These are phyloP conservation scores for Fusarium brevicatenulatum DNA, from an alignment of 2,329 filamentous ascomycete species.

Conservation along the genomic window DNA sequence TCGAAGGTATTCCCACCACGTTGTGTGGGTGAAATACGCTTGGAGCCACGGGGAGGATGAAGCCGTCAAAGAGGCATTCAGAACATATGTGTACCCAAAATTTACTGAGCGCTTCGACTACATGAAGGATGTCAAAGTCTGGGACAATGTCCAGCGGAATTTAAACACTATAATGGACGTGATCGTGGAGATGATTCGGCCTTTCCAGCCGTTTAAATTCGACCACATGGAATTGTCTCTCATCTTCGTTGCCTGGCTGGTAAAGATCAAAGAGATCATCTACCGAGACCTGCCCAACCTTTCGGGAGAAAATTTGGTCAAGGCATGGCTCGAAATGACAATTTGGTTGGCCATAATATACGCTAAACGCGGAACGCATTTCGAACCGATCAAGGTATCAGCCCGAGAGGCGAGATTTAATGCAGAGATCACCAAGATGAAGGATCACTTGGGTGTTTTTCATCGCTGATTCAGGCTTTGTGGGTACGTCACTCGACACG, in stretches of 20 bases:
- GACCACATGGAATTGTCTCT: fast-evolving
- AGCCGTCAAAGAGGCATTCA: not conserved
- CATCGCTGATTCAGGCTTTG: not conserved
- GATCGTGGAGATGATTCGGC: not conserved
- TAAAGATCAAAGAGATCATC: not conserved
- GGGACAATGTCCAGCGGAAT: fast-evolving
- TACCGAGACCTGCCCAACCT: not conserved
- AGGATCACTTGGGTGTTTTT: not conserved
- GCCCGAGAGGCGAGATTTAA: not conserved
- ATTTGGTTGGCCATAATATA: not conserved
- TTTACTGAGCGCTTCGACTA: fast-evolving
- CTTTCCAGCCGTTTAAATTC: fast-evolving
- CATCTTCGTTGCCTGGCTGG: not conserved
- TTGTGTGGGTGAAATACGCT: not conserved
- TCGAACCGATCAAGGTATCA: not conserved
- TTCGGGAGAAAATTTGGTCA: not conserved
- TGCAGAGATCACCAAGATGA: not conserved
- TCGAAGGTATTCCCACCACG: fast-evolving
- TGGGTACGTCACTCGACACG: not conserved
- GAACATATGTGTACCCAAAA: not conserved
- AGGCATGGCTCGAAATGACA: not conserved
- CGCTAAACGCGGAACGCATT: not conserved
- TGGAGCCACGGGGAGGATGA: not conserved
- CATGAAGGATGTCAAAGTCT: fast-evolving
- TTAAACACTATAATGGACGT: fast-evolving